phyloP scores from a whole-genome alignment of 1,139 yeast species.

The Debaryomyces subglobosus region DNA sequence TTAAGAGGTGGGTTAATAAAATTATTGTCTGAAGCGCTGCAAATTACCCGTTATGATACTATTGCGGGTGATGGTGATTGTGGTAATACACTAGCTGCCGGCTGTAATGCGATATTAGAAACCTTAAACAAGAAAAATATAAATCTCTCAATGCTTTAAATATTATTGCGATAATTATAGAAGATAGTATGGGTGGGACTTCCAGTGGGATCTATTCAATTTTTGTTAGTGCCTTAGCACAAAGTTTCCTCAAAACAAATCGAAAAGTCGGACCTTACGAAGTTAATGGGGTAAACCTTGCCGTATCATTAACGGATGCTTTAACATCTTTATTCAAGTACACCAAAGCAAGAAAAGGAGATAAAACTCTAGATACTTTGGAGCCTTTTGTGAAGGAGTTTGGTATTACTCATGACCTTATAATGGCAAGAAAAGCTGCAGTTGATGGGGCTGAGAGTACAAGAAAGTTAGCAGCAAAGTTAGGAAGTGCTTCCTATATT shows the following conservation, averaged over 20 bases:
- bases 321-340: too few relatives aligned
- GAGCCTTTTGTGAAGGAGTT: too few relatives aligned
- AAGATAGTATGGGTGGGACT: slow-evolving; percentile 85
- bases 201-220: slow-evolving; percentile 84
- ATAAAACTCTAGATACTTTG: too few relatives aligned
- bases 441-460: too few relatives aligned
- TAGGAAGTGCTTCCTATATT: too few relatives aligned
- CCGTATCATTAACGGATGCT: too few relatives aligned
- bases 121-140: slow-evolving; percentile 41
- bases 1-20: slow-evolving; percentile 50
- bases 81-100: slow-evolving; percentile 77
- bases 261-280: neutral
- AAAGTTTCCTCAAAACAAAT: neutral
- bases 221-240: slow-evolving; percentile 34
- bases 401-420: too few relatives aligned
- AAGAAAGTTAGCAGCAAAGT: too few relatives aligned
- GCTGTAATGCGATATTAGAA: slow-evolving; percentile 63
- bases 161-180: slow-evolving; percentile 57
- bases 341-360: too few relatives aligned
- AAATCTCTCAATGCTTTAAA: slow-evolving; percentile 40
- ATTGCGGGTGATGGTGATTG: slow-evolving; percentile 90
- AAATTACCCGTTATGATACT: slow-evolving; percentile 73
- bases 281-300: too few relatives aligned
- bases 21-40: slow-evolving; percentile 60
- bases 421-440: too few relatives aligned